Evolutionary conservation across 371 early-diverging fungal species (phyloP), one percentile per base, ranked within the genome.

Genomic region (Rhizopus sp.): DNA sequence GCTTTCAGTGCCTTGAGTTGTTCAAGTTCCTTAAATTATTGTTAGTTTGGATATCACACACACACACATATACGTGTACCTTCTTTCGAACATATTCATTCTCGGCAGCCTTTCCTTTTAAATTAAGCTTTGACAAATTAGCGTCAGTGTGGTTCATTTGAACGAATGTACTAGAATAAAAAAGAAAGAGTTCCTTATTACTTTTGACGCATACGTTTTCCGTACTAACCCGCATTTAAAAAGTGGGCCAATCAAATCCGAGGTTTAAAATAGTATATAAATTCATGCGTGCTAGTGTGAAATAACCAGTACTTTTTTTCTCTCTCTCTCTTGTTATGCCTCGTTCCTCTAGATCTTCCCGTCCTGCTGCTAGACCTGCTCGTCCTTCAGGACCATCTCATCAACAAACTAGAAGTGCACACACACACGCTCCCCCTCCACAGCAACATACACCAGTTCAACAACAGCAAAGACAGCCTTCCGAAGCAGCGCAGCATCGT

Each of bases 401-500:
- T 59, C 78, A 81, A 57, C 88, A 85, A 66, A 80, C 75, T 50
- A 81, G 90, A 60, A 73, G 77, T 64, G 85, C 87, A 37, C 83
- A 84, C 62, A 88, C 90, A 46, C 84, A 88, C 49, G 79, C 81
- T 56, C 77, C 81, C 45, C 81, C 78, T 39, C 68, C 75, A 55
- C 60, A 54, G n/a, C 76, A 74, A 47, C 73, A 65, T 61, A 3
- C 16, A 17, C 44, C 44, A 15, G 59, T 57, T 12, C 63, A 63
- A 46, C 68, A 66, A 35, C 68, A 66, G 49, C 68, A 82, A 46
- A 55, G 68, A 23, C 23, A 23, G 73, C 54, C 70, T 63, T 56
- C 56, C 45, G 44, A 10, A 42, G 53, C 64, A 40, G 66, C 74
- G 40, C 78, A 77, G 48, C 73, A 73, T 52, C 75, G 83, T 60